Base-by-base conservation (phyloP, 495 filamentous ascomycete species). In the Chaetomidium leptoderma region DNA sequence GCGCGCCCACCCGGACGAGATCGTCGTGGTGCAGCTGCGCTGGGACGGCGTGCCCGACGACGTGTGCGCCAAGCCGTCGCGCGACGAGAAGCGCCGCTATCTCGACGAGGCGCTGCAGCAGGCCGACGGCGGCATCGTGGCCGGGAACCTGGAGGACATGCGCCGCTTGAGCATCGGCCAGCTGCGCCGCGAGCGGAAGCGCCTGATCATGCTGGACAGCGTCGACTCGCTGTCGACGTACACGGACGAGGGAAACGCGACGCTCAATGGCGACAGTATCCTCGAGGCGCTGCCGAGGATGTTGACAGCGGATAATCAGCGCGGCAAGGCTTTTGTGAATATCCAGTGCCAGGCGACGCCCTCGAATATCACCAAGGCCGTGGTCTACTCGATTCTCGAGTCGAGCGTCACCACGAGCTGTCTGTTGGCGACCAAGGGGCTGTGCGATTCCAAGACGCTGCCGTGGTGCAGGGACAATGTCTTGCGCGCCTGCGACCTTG, bases 341-440 rank as follows among this genome's bases (percentile, higher is more conserved):
- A 68, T 81, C 54, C 80, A 83, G 63, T 81, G 78, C 48, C 79
- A 83, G 64, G 78, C 80, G 1, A 83, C 80, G 26, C 69, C 79
- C 29, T 75, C 76, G 7, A 81, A 80, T 56, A 78, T 80, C 44
- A 63, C 63, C 6, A 72, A 76, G 56, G 78, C 74, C 1, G 67
- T 81, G 35, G 70, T 72, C 2, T 75, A 76, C 47, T 77, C 73
- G 52, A 72, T 81, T 0, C 29, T 77, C 36, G 66, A 72, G 26
- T 71, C 76, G 10, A 68, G 76, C 53, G 72, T 70, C 17, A 70
- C 65, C 16, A 77, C 65, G 26, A 76, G 71, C 61, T 74, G 70
- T 49, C 55, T 80, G 8, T 29, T 80, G 66, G 73, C 77, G 3
- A 80, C 79, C 24, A 80, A 82, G 64, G 70, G 69, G n/a, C 59